Evolutionary conservation across 2,329 filamentous ascomycete genomes (phyloP).

Genomic region (Colletotrichum spinosum): DNA sequence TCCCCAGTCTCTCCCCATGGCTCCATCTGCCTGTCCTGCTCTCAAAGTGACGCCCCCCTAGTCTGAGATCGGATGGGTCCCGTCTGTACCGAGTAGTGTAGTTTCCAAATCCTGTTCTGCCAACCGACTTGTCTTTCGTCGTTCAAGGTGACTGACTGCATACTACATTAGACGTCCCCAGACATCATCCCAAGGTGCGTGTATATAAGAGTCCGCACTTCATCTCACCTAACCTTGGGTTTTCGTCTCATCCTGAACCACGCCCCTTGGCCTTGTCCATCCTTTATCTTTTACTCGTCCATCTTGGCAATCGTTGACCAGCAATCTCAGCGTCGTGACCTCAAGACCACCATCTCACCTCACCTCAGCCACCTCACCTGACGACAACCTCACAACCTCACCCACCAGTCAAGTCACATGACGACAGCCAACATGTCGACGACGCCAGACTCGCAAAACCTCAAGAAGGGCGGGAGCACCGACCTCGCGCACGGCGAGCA

Average conservation of each 20-base stretch:
- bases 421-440: neutral
- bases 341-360: neutral
- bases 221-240: slow-evolving; percentile 11
- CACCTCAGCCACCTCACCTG: neutral
- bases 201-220: slow-evolving; percentile 20
- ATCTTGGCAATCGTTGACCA: slow-evolving; percentile 1
- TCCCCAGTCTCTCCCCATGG: neutral
- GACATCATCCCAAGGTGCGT: slow-evolving; percentile 7
- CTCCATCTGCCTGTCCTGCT: no score
- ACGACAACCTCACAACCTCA: neutral
- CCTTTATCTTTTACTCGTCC: neutral
- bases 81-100: slow-evolving; percentile 1
- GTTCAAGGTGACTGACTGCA: no score
- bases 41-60: neutral
- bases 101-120: slow-evolving; percentile 17
- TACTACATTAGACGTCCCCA: no score
- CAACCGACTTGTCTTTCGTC: neutral
- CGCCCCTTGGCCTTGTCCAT: slow-evolving; percentile 2
- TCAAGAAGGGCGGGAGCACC: slow-evolving; percentile 25
- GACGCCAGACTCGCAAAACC: slow-evolving; percentile 19
- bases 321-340: slow-evolving; percentile 2
- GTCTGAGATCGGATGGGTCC: slow-evolving; percentile 23
- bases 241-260: slow-evolving; percentile 20
- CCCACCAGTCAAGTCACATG: neutral
- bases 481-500: slow-evolving; percentile 24